Evolutionary conservation across 345 rosid genomes (phyloP), one percentile per base, ranked within the genome.

Genomic region (Barbarea vulgaris): DNA sequence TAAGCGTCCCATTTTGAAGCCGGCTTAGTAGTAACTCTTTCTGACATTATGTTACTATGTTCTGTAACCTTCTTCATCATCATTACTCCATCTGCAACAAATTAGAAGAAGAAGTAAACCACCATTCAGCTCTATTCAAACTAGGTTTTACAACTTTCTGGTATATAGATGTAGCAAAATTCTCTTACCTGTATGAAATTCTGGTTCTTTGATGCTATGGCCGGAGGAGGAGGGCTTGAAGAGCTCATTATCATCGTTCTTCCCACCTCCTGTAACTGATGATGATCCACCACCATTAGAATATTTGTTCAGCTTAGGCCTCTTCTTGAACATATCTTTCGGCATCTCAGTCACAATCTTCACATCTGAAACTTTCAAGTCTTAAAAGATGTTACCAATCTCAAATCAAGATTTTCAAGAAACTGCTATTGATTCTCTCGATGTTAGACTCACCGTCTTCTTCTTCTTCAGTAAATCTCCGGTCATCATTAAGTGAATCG

Each of bases 331-430:
- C 83, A 76, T 74, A 31, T 62, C 81, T 0, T 65, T 74, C 0
- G 90, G 82, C 79, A 81, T 75, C 71, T 84, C 94, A 21, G 86
- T 85, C 70, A 84, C 86, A 73, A 85, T 78, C 78, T 76, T 70
- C 24, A 76, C 46, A 68, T 69, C 88, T 42, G 76, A 46, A 3
- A n/a, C n/a, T n/a, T n/a, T n/a, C n/a, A n/a, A n/a, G n/a, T n/a
- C n/a, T n/a, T n/a, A n/a, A n/a, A n/a, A n/a, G n/a, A n/a, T n/a
- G n/a, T n/a, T n/a, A n/a, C 2, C 3, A 31, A 33, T 17, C 52
- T 30, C 18, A 19, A 28, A 24, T 54, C n/a, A 39, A 39, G 0
- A 12, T 1, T 39, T 39, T 13, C 6, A 13, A 39, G n/a, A 4
- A 39, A 3, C 14, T 36, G 14, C 5, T 11, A 37, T 11, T 11